Evolutionary conservation across 192 early-diverging fungal species (phyloP).

Genomic region (Backusella luteola): DNA sequence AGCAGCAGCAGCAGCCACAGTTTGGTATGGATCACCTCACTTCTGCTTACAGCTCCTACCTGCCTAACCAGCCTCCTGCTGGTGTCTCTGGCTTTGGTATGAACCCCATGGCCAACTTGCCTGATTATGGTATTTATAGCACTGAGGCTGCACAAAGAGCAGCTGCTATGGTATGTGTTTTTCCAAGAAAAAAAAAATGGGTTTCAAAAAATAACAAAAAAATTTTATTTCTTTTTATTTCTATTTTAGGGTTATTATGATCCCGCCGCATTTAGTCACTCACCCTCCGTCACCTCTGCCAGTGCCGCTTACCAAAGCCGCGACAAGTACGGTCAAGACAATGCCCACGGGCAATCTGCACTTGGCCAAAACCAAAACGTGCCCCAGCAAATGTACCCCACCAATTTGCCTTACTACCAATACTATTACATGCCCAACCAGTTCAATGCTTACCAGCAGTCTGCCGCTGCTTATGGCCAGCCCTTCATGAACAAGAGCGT

Average conservation of each 20-base stretch:
- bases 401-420: conserved; percentile 71
- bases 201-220: not conserved
- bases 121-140: conserved; percentile 59
- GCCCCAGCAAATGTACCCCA: conserved; percentile 56
- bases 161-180: conserved; percentile 19
- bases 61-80: conserved; percentile 45
- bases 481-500: conserved; percentile 89
- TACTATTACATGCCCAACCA: conserved; percentile 81
- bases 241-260: conserved; percentile 38
- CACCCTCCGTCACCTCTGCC: conserved; percentile 53
- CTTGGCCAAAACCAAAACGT: conserved; percentile 25
- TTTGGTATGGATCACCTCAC: conserved; percentile 44
- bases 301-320: conserved; percentile 45
- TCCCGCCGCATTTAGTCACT: conserved; percentile 58
- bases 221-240: not conserved
- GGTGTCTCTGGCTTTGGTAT: conserved; percentile 55
- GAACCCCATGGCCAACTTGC: conserved; percentile 47
- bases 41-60: conserved; percentile 46
- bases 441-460: conserved; percentile 81
- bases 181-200: not conserved
- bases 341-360: conserved; percentile 36
- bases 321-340: conserved; percentile 46
- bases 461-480: conserved; percentile 64
- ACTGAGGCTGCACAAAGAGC: conserved; percentile 60
- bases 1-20: conserved; percentile 37